phyloP scores from a whole-genome alignment of 345 rosid genomes.

The Euphorbia peplus region DNA sequence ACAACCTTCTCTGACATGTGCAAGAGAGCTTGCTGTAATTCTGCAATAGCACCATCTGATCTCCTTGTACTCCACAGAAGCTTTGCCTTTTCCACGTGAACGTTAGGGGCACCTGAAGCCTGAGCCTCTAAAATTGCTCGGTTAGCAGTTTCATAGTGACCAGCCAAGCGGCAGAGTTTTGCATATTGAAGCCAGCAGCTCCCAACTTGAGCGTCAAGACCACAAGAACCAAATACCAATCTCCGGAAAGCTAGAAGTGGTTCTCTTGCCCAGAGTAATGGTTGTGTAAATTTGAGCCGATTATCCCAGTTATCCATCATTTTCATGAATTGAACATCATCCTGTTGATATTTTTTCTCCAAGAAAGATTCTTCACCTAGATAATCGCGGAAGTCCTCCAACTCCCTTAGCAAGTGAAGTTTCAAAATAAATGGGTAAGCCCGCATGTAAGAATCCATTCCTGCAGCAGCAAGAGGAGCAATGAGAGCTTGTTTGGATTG shows the following conservation, averaged over 20 bases:
- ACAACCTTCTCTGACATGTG: conserved; percentile 85
- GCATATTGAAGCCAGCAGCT: conserved; percentile 96
- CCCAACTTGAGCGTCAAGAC: conserved; percentile 87
- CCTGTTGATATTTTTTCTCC: conserved; percentile 61
- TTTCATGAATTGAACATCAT: conserved; percentile 56
- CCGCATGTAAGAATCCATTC: conserved; percentile 92
- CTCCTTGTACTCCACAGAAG: conserved; percentile 91
- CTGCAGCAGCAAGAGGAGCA: conserved; percentile 99
- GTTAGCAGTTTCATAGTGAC: conserved; percentile 94
- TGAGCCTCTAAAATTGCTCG: conserved; percentile 90
- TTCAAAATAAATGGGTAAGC: conserved; percentile 92
- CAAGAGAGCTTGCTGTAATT: conserved; percentile 83
- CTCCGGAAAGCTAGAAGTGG: conserved; percentile 90
- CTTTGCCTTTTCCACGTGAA: conserved; percentile 93
- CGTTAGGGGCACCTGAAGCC: conserved; percentile 84
- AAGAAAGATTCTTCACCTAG: conserved; percentile 75
- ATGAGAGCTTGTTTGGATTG: conserved; percentile 84
- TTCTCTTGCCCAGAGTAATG: conserved; percentile 96
- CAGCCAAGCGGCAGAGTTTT: conserved; percentile 95
- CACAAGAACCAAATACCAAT: conserved; percentile 76
- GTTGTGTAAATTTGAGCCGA: conserved; percentile 81
- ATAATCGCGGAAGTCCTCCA: conserved; percentile 75
- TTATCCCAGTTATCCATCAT: conserved; percentile 77
- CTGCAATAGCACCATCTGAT: conserved; percentile 85
- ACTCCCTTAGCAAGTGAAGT: conserved; percentile 81